Base-by-base conservation (phyloP, 208 protist species). In the Leishmania tropica region DNA sequence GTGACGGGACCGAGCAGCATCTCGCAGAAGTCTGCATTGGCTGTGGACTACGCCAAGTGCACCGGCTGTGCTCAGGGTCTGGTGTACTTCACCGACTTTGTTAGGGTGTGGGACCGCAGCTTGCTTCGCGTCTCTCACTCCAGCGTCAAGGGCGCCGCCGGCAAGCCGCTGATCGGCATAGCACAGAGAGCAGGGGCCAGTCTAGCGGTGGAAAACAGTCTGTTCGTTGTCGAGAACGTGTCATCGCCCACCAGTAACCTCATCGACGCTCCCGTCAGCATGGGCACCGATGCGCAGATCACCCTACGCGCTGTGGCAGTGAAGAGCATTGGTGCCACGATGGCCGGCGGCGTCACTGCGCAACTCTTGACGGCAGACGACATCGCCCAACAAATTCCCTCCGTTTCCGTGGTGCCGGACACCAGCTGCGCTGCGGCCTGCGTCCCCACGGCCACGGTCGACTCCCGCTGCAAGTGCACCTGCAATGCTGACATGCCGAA, bases 11-110 rank as follows among this genome's bases (percentile, higher is more conserved):
- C 45, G 17, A 40, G 51, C 21, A 56, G 45, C 40, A 76, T 53
- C n/a, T 40, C 37, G 48, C n/a, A 60, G 40, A 76, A 7, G 48
- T 76, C 72, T 8, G 48, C 17, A 60, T 7, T 76, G 45, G 48
- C 72, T 8, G 72, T 76, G 72, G 72, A 76, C 28, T 76, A 76
- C 48, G 11, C 72, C 31, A 76, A 53, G 72, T 76, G 72, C 72
- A 60, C 72, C n/a, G 72, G 72, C 11, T 76, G 72, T 60, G 24
- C 72, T 8, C 11, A 76, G 48, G 72, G 72, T 21, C 72, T 76
- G 48, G 72, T 76, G 42, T n/a, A 58, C 48, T 56, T 76, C 72
- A 42, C 45, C 70, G 70, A 17, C 72, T 37, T 40, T n/a, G 17
- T 28, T 0, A 17, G 31, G 7, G 13, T 76, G 48, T 56, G 45